phyloP scores from a whole-genome alignment of 345 rosid species.

The Melastoma malabathricum region DNA sequence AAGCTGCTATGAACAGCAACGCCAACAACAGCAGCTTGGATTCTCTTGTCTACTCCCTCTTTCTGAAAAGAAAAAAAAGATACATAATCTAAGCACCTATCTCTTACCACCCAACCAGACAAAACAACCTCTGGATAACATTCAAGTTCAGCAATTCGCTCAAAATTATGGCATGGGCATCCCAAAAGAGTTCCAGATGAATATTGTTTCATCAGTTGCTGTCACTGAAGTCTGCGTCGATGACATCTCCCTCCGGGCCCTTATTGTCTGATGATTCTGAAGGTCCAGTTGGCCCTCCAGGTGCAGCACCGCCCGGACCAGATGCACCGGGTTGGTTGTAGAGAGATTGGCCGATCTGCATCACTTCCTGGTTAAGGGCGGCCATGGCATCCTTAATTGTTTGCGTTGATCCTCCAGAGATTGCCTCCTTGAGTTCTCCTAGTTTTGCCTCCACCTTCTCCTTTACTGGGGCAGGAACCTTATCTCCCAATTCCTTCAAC shows the following conservation, averaged over 20 bases:
- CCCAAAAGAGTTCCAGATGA: conserved; percentile 3
- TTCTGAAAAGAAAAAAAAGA: too few species aligned
- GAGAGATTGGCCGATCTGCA: conserved; percentile 86
- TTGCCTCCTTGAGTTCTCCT: conserved; percentile 67
- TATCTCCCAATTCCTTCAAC: conserved; percentile 81
- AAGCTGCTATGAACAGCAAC: too few species aligned
- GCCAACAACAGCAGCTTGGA: too few species aligned
- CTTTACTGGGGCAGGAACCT: conserved; percentile 73
- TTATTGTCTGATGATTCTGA: conserved; percentile 40
- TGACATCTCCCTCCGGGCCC: conserved; percentile 80
- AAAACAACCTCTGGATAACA: too few species aligned
- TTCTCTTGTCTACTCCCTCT: too few species aligned
- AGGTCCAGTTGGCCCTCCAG: conserved; percentile 31
- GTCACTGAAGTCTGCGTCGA: conserved; percentile 86
- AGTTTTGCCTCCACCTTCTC: conserved; percentile 86
- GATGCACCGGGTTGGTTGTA: conserved; percentile 81
- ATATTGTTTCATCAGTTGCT: conserved; percentile 28
- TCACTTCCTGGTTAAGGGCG: conserved; percentile 82
- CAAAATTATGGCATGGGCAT: neutral
- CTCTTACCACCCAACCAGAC: too few species aligned
- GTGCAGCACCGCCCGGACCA: conserved; percentile 35
- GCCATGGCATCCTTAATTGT: conserved; percentile 71
- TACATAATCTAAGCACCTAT: too few species aligned
- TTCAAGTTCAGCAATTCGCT: too few species aligned
- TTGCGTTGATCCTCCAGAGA: conserved; percentile 62